Percentiles rank a stretch among this genome's conserved stretches.
These are phyloP conservation scores for Dorcoceras hygrometricum DNA, from an alignment of 257 asterid genomes.

Conservation along the genomic window DNA sequence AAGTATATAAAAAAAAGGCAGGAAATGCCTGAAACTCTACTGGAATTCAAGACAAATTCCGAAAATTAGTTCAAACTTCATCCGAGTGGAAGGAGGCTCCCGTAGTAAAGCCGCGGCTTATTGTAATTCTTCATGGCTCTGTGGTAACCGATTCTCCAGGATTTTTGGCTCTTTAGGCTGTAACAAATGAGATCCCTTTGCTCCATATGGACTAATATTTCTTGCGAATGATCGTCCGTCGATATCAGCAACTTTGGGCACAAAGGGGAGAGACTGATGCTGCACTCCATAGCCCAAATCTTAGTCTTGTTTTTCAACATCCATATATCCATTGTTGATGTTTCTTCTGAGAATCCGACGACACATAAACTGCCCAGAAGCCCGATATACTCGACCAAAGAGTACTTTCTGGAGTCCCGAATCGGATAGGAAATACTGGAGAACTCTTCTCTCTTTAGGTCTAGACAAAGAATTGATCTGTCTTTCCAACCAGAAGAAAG, in stretches of 20 bases:
- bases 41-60: background rate
- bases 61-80: background rate
- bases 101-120: constrained; percentile 34
- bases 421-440: constrained; percentile 32
- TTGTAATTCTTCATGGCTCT: constrained; percentile 36
- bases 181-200: constrained; percentile 35
- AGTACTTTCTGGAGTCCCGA: constrained; percentile 23
- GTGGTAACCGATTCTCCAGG: constrained; percentile 27
- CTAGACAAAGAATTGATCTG: constrained; percentile 38
- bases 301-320: constrained; percentile 32
- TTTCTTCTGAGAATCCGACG: constrained; percentile 37
- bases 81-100: constrained; percentile 27
- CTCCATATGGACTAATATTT: constrained; percentile 43
- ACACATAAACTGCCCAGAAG: constrained; percentile 34
- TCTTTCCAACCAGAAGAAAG: constrained; percentile 38
- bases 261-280: constrained; percentile 33
- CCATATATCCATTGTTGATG: constrained; percentile 40
- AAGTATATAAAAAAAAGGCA: background rate
- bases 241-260: constrained; percentile 39
- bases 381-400: constrained; percentile 36
- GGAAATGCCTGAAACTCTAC: background rate
- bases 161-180: constrained; percentile 21
- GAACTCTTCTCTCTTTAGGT: constrained; percentile 36
- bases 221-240: constrained; percentile 34
- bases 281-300: constrained; percentile 35